These are phyloP conservation scores for Macrophomina pseudophaseolina DNA, from an alignment of 2,329 filamentous ascomycete genomes.

Conservation along the genomic window DNA sequence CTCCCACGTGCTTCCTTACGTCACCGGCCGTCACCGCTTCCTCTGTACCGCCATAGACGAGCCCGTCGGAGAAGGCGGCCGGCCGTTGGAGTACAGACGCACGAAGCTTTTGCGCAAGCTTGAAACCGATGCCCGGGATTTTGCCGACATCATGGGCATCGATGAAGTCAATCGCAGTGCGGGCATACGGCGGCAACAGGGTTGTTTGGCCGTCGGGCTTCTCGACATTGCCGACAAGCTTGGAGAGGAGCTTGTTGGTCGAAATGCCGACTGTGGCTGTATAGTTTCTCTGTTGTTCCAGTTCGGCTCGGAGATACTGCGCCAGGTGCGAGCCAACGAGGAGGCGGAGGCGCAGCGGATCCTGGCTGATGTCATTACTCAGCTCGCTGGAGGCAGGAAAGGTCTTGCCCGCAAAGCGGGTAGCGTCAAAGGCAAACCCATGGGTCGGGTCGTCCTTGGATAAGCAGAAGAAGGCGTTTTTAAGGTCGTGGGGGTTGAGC, in stretches of 20 bases:
- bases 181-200: slow-evolving; percentile 68
- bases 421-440: slow-evolving; percentile 83
- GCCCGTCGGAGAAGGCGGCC: slow-evolving; percentile 49
- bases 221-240: slow-evolving; percentile 80
- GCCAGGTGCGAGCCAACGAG: slow-evolving; percentile 83
- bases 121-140: slow-evolving; percentile 85
- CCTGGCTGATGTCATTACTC: slow-evolving; percentile 27
- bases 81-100: slow-evolving; percentile 60
- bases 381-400: slow-evolving; percentile 48
- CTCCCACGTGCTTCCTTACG: slow-evolving; percentile 65
- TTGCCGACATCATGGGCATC: slow-evolving; percentile 77
- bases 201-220: slow-evolving; percentile 91
- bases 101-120: slow-evolving; percentile 71
- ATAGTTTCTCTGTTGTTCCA: slow-evolving; percentile 80
- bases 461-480: slow-evolving; percentile 79
- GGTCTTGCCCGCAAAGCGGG: slow-evolving; percentile 67
- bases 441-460: slow-evolving; percentile 72
- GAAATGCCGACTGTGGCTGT: slow-evolving; percentile 87
- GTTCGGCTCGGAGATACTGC: slow-evolving; percentile 69
- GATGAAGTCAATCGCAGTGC: slow-evolving; percentile 71
- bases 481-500: slow-evolving; percentile 69
- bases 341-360: slow-evolving; percentile 63
- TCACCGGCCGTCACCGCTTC: slow-evolving; percentile 44
- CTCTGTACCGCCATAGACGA: slow-evolving; percentile 57
- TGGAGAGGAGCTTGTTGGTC: slow-evolving; percentile 84